A percentile compares a stretch with the other conserved stretches of the same genome.
Evolutionary conservation across 441 rosid genomes (phyloP).

Genomic region (Eruca vesicaria): DNA sequence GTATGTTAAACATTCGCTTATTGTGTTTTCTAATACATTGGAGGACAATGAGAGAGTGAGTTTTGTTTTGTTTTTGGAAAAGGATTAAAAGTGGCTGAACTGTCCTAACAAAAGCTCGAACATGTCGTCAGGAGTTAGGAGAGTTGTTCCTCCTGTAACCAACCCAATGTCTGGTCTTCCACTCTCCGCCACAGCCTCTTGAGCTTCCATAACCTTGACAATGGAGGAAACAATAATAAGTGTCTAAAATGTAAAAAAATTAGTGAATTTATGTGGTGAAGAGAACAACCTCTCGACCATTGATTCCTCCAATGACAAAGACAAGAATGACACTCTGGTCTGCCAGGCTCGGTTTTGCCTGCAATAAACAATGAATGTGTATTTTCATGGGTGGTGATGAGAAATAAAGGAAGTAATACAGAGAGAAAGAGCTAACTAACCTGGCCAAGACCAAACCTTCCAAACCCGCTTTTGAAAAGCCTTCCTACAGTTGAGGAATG

Average conservation of each 20-base stretch:
- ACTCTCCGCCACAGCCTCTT: constrained; percentile 76
- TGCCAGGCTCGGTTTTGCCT: constrained; percentile 87
- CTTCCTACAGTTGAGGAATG: constrained; percentile 96
- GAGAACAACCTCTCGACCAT: constrained; percentile 67
- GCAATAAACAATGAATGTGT: constrained; percentile 26
- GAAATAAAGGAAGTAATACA: background rate
- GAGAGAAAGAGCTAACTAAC: constrained; percentile 35
- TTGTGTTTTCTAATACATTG: background rate
- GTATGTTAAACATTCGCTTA: background rate
- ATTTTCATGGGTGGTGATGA: background rate
- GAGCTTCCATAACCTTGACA: constrained; percentile 68
- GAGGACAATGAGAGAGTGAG: background rate
- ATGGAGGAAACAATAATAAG: background rate
- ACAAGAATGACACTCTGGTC: constrained; percentile 82
- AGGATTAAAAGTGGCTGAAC: constrained; percentile 52
- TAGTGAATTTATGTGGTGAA: background rate
- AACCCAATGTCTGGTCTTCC: constrained; percentile 79
- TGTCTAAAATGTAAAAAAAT: background rate
- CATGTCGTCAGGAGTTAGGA: constrained; percentile 83
- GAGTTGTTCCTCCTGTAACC: constrained; percentile 86
- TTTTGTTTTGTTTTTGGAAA: background rate
- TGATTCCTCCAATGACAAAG: constrained; percentile 90
- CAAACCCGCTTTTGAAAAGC: constrained; percentile 92
- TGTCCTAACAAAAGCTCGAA: constrained; percentile 70
- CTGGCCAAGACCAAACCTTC: constrained; percentile 97